These are phyloP conservation scores for Cicer chorassanicum DNA, from an alignment of 306 rosid genomes.

Conservation along the genomic window DNA sequence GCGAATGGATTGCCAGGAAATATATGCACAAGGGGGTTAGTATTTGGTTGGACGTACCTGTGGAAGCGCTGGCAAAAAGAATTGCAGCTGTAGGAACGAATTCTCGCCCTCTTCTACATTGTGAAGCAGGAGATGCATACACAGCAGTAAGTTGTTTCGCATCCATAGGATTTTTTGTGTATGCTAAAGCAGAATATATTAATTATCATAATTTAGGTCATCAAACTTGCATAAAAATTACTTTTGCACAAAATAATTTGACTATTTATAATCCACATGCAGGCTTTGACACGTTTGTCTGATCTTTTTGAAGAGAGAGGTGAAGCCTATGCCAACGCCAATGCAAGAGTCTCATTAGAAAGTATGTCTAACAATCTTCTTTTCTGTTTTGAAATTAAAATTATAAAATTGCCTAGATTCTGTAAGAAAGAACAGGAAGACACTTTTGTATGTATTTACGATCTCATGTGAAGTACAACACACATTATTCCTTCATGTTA, in stretches of 20 bases:
- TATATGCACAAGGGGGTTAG: slow-evolving; percentile 89
- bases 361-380: slow-evolving; percentile 55
- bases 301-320: slow-evolving; percentile 78
- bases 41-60: slow-evolving; percentile 93
- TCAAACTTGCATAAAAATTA: slow-evolving; percentile 10
- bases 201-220: slow-evolving; percentile 5
- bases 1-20: slow-evolving; percentile 62
- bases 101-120: slow-evolving; percentile 90
- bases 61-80: slow-evolving; percentile 91
- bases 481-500: slow-evolving; percentile 13
- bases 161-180: slow-evolving; percentile 16
- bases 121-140: slow-evolving; percentile 79
- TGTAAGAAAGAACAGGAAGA: slow-evolving; percentile 24
- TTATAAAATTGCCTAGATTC: slow-evolving; percentile 1
- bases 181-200: background rate
- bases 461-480: slow-evolving; percentile 7
- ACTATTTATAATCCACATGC: slow-evolving; percentile 46
- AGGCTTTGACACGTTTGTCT: slow-evolving; percentile 78
- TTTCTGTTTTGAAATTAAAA: slow-evolving; percentile 20
- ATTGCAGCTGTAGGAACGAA: slow-evolving; percentile 85
- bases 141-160: slow-evolving; percentile 58
- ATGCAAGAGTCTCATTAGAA: slow-evolving; percentile 80
- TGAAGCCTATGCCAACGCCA: slow-evolving; percentile 80
- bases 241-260: slow-evolving; percentile 32
- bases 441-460: slow-evolving; percentile 1